Conservation (phyloP, 352 stramenopile genomes). For the Phytophthora multivora region DNA sequence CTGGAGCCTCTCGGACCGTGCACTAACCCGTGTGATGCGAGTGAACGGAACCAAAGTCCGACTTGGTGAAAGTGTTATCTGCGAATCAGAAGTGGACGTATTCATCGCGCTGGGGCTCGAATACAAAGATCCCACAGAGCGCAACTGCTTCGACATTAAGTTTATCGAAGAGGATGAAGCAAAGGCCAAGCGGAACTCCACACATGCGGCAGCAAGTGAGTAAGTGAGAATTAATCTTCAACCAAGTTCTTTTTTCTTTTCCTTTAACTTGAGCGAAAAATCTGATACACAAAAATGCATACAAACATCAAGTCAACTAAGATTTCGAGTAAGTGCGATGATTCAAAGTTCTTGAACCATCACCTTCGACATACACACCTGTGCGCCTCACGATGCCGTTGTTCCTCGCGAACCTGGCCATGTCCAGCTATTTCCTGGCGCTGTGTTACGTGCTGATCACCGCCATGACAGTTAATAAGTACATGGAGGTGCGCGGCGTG, state of each 20-base stretch:
- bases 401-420: constrained; percentile 88
- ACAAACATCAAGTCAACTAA: constrained; percentile 13
- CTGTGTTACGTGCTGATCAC: constrained; percentile 87
- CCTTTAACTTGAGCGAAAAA: neutral
- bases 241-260: neutral
- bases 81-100: constrained; percentile 80
- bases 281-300: neutral
- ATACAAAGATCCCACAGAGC: constrained; percentile 82
- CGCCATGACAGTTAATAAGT: constrained; percentile 80
- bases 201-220: constrained; percentile 6
- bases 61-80: constrained; percentile 74
- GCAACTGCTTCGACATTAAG: constrained; percentile 84
- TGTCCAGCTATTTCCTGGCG: constrained; percentile 89
- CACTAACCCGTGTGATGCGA: constrained; percentile 64
- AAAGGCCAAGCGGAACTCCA: constrained; percentile 45
- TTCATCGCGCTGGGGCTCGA: constrained; percentile 85
- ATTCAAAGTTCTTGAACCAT: neutral
- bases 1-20: constrained; percentile 74
- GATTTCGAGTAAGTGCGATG: constrained; percentile 12
- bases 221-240: neutral
- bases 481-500: constrained; percentile 69
- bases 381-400: constrained; percentile 61
- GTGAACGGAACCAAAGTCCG: constrained; percentile 64
- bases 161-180: constrained; percentile 81
- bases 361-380: neutral